phyloP scores from a whole-genome alignment of 495 filamentous ascomycete genomes.

The Xylaria bambusicola region DNA sequence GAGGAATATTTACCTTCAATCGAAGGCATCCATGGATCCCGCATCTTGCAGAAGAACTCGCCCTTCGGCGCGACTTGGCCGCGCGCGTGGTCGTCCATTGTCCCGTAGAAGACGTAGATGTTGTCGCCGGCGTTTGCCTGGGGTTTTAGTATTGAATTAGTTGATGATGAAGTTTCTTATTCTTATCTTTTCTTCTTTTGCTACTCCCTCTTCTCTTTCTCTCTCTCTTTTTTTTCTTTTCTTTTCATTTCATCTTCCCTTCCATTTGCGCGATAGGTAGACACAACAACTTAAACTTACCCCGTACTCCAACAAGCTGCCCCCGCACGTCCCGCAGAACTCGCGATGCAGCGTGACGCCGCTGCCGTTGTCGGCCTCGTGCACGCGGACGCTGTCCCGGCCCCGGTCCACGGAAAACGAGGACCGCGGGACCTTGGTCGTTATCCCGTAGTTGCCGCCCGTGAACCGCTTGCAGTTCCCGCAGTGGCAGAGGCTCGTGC shows the following conservation, averaged over 20 bases:
- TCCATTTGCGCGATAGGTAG: no score
- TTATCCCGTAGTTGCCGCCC: conserved; percentile 64
- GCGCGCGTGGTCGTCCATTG: conserved; percentile 55
- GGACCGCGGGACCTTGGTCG: conserved; percentile 59
- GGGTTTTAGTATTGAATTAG: not conserved
- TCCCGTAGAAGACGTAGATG: conserved; percentile 66
- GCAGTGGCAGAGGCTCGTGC: conserved; percentile 69
- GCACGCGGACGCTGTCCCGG: conserved; percentile 45
- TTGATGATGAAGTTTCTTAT: not conserved
- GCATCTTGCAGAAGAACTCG: conserved; percentile 65
- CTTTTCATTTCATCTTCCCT: no score
- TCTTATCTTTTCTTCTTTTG: no score
- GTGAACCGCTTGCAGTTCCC: conserved; percentile 65
- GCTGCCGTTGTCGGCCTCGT: conserved; percentile 59
- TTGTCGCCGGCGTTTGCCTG: conserved; percentile 57
- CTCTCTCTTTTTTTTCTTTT: not conserved
- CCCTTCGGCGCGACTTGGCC: conserved; percentile 64
- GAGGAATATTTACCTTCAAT: conserved; percentile 57
- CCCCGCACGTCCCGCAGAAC: conserved; percentile 65
- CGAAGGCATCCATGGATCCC: conserved; percentile 66
- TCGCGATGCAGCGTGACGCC: conserved; percentile 58
- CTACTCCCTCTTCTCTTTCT: not conserved
- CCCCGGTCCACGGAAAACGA: conserved; percentile 40
- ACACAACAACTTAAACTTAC: conserved; percentile 35
- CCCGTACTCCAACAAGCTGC: conserved; percentile 64